Evolutionary conservation across 306 rosid species (phyloP).

Genomic region (Ziziphus jujuba): DNA sequence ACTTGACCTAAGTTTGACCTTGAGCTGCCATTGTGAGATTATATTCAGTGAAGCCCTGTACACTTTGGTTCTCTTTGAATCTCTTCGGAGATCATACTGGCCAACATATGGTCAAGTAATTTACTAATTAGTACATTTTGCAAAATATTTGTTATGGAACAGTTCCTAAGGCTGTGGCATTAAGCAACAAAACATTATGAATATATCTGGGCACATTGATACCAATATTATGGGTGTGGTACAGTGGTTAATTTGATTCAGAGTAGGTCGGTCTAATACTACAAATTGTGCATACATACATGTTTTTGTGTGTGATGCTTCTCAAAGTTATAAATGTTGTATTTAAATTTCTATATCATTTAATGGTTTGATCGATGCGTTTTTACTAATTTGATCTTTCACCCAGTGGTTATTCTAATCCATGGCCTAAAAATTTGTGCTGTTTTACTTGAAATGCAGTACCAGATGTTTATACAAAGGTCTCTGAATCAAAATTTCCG

Average conservation of each 20-base stretch:
- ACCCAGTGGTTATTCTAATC: not conserved
- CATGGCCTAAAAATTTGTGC: not conserved
- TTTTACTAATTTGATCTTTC: no score
- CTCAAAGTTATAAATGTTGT: not conserved
- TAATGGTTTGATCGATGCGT: not conserved
- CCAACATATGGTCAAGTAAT: not conserved
- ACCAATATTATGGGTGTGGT: not conserved
- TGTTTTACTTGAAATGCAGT: conserved; percentile 50
- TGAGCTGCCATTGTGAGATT: not conserved
- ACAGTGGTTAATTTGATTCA: not conserved
- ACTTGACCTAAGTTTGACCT: conserved; percentile 2
- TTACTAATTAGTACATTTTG: not conserved
- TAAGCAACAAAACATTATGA: not conserved
- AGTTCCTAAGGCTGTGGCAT: not conserved
- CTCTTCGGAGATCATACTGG: not conserved
- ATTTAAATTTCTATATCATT: no score
- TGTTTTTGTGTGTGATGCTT: not conserved
- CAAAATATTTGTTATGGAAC: not conserved
- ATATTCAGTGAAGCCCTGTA: not conserved
- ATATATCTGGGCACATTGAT: not conserved
- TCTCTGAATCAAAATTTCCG: conserved; percentile 83
- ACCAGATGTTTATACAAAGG: conserved; percentile 64
- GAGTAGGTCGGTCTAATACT: not conserved
- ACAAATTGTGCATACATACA: not conserved
- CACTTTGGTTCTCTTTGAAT: no score